These are phyloP conservation scores for Pseudodiploospora longispora DNA, from an alignment of 2,329 filamentous ascomycete species.

Conservation along the genomic window DNA sequence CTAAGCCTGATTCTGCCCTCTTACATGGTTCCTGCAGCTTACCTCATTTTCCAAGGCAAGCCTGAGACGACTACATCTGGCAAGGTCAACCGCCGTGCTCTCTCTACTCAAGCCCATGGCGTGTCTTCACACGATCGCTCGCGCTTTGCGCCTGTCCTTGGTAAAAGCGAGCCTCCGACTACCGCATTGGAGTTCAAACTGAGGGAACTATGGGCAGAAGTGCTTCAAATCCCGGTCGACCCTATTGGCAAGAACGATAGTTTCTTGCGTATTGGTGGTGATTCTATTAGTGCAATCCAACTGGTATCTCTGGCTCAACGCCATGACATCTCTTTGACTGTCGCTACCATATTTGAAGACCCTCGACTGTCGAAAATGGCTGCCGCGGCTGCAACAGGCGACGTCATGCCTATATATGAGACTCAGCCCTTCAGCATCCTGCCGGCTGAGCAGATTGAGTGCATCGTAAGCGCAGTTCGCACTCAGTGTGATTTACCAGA, in stretches of 20 bases:
- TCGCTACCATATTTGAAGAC: slow-evolving; percentile 3
- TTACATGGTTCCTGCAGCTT: slow-evolving; percentile 11
- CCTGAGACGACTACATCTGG: slow-evolving; percentile 9
- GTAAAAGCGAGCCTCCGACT: slow-evolving; percentile 6
- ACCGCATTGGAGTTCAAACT: slow-evolving; percentile 9
- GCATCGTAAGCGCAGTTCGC: slow-evolving; percentile 2
- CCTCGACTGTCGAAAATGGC: slow-evolving; percentile 1
- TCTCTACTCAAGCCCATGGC: slow-evolving; percentile 1
- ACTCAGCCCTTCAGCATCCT: slow-evolving; percentile 6
- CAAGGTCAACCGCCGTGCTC: slow-evolving; percentile 6
- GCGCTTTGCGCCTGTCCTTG: slow-evolving; percentile 2
- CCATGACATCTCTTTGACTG: slow-evolving; percentile 2
- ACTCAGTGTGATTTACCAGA: background rate
- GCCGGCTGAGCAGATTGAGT: background rate
- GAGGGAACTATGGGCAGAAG: slow-evolving; percentile 19
- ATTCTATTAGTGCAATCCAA: slow-evolving; percentile 37
- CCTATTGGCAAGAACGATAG: slow-evolving; percentile 17
- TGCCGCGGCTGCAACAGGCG: background rate
- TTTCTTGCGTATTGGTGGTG: slow-evolving; percentile 24
- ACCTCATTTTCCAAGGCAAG: slow-evolving; percentile 8
- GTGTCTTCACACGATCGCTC: slow-evolving; percentile 3
- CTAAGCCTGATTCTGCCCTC: slow-evolving; percentile 5
- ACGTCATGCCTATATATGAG: slow-evolving; percentile 1
- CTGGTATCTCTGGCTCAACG: slow-evolving; percentile 29
- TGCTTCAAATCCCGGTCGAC: slow-evolving; percentile 19